These are phyloP conservation scores for Pyrrhoderma lamaoense DNA, from an alignment of 1,284 basidiomycete genomes.

Conservation along the genomic window DNA sequence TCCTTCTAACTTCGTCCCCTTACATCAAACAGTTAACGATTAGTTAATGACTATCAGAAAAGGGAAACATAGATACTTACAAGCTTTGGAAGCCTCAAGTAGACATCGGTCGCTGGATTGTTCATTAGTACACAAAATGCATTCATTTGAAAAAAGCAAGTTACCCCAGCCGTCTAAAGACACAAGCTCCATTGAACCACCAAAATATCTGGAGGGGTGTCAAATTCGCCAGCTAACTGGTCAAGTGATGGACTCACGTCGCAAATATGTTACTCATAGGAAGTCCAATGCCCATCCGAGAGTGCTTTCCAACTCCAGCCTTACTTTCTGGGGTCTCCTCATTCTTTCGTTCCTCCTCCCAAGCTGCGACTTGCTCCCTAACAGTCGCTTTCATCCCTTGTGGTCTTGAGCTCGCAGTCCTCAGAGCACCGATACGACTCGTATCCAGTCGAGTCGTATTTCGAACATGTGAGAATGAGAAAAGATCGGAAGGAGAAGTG, in stretches of 20 bases:
- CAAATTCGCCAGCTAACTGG: not conserved
- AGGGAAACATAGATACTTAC: conserved; percentile 37
- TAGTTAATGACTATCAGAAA: too few relatives aligned
- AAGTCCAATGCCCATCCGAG: conserved; percentile 68
- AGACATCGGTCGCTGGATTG: conserved; percentile 70
- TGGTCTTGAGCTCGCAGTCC: conserved; percentile 51
- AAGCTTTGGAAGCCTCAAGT: conserved; percentile 72
- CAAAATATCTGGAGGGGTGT: conserved; percentile 64
- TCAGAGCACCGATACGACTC: conserved; percentile 63
- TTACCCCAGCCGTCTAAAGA: conserved; percentile 79
- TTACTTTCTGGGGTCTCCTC: conserved; percentile 34
- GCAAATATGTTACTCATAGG: conserved; percentile 85
- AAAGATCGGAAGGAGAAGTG: conserved; percentile 60
- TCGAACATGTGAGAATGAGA: conserved; percentile 76
- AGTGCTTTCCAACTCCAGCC: conserved; percentile 45
- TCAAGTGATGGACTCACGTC: conserved; percentile 41
- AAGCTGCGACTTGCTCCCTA: conserved; percentile 58
- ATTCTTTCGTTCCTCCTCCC: conserved; percentile 29
- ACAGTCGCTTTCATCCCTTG: conserved; percentile 68
- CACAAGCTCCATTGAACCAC: conserved; percentile 74
- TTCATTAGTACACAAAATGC: not conserved
- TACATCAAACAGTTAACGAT: not conserved
- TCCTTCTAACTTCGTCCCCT: conserved; percentile 80
- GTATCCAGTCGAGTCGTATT: conserved; percentile 64
- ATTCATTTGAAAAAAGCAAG: conserved; percentile 25